Base-by-base conservation (phyloP, 1,139 yeast species). In the Hyphopichia pseudoburtonii region DNA sequence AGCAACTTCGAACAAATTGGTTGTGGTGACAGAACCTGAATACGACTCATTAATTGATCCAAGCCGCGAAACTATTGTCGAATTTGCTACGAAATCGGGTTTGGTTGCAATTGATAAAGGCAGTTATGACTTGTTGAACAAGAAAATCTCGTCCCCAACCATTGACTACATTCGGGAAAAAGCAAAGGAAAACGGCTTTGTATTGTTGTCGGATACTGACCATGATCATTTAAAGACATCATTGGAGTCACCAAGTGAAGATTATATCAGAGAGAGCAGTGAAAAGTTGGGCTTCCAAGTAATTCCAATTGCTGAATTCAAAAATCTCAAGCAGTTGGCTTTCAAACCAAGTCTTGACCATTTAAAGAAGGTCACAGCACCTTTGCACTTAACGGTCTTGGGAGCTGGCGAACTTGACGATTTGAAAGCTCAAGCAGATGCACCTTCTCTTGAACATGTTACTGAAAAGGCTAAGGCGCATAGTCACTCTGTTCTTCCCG, bases 151-250 rank as follows among this genome's bases (percentile, higher is more conserved):
- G 6, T 41, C 47, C 3, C 62, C 62, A n/a, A 36, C 50, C 4
- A 30, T 50, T 15, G 56, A 51, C 3, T 57, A 47, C 40, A 34
- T 65, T 30, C 36, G 39, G 12, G 44, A 47, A 16, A 56, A 59
- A 38, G 47, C 51, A 7, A 21, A 32, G 9, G 12, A 33, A 7
- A 30, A 37, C 7, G 35, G 43, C 1, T 34, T 39, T 28, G 26
- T 29, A 2, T 24, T 45, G 15, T 23, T 43, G 7, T 21, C 37
- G 19, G 33, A 35, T 25, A 23, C 30, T 15, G 31, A 38, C 3
- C 31, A 27, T n/a, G 9, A 14, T 10, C 18, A 16, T 6, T 12
- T 28, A 19, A 23, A 24, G 3, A 24, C 12, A 18, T 28, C 36
- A 3, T 3, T 34, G 9, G 33, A 22, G 2, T 34, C 36, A 5